A percentile compares a stretch with the other conserved stretches of the same genome.
phyloP scores from a whole-genome alignment of 306 rosid species.

The Lupinus albus region DNA sequence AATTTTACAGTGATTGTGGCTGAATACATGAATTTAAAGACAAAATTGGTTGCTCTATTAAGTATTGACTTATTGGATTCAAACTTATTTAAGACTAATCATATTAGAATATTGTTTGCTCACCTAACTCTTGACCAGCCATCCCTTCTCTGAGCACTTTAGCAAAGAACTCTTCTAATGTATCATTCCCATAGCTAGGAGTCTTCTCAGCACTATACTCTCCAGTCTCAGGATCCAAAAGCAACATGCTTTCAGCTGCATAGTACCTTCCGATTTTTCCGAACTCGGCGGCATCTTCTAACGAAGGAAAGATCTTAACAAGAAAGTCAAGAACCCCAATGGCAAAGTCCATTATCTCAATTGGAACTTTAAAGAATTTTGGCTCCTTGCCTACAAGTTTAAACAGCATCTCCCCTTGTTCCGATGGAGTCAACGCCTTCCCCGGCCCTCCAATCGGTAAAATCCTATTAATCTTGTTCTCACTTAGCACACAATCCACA shows the following conservation, averaged over 20 bases:
- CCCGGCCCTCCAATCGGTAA: slow-evolving; percentile 93
- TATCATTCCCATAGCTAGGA: slow-evolving; percentile 92
- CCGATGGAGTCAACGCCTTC: slow-evolving; percentile 84
- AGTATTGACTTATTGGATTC: slow-evolving; percentile 16
- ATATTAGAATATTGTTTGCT: slow-evolving; percentile 67
- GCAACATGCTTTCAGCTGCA: slow-evolving; percentile 94
- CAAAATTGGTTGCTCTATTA: slow-evolving; percentile 50
- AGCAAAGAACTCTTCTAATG: slow-evolving; percentile 83
- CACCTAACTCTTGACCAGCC: slow-evolving; percentile 97
- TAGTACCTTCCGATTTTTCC: slow-evolving; percentile 97
- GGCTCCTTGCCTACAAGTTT: slow-evolving; percentile 80
- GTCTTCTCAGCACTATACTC: slow-evolving; percentile 88
- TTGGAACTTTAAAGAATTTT: slow-evolving; percentile 85
- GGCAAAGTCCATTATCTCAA: slow-evolving; percentile 91
- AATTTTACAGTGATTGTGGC: slow-evolving; percentile 38
- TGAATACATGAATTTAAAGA: slow-evolving; percentile 40
- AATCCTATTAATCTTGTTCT: slow-evolving; percentile 66
- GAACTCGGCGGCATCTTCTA: slow-evolving; percentile 91
- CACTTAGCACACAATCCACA: slow-evolving; percentile 73
- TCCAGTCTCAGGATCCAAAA: slow-evolving; percentile 85
- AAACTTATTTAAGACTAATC: slow-evolving; percentile 26
- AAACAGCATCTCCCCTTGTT: slow-evolving; percentile 90
- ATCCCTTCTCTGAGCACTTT: slow-evolving; percentile 86
- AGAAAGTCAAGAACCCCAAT: slow-evolving; percentile 76
- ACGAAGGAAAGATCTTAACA: slow-evolving; percentile 73